Evolutionary conservation across 2,329 filamentous ascomycete genomes (phyloP), one percentile per base, ranked within the genome.

Genomic region (Scytalidium sp.): DNA sequence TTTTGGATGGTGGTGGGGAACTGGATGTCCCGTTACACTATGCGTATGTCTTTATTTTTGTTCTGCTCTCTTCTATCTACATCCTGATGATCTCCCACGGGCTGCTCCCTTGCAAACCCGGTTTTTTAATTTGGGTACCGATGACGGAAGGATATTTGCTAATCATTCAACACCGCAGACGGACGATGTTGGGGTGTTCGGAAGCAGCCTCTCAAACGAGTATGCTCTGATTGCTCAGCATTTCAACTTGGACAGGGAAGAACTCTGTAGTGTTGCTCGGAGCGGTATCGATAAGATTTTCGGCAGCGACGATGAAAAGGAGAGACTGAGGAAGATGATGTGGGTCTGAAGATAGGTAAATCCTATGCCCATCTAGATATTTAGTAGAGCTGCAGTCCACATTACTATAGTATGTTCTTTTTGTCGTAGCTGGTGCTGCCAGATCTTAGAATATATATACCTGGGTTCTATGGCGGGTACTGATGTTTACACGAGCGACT

Each of bases 181-280:
- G 1, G 90, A 94, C 63, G 88, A 94, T 60, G 85, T 93, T 9
- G 90, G 88, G 2, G 82, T 94, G 19, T 94, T 94, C 60, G 85
- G 84, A 45, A 92, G 87, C 61, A 75, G 81, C 0, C 68, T 92
- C 3, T 91, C 87, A 1, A 84, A 90, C 57, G 90, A 95, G 65
- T 93, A 92, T 66, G 70, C 75, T 7, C 78, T 94, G 2, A 86
- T 87, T 3, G 83, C 86, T 1, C 67, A 84, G 56, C 83, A 92
- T 62, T 94, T 94, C 60, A 64, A 68, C 0, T 73, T 94, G 13
- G 62, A 57, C 22, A 65, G 69, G 13, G 49, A 57, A 1, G 72
- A 79, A 19, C 57, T 84, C 7, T 72, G 81, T 49, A 64, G 65
- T 0, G 67, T 93, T 19, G 82, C 80, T n/a, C 75, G 77, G 44